Conservation (phyloP, 2,329 filamentous ascomycete species). For the Bipolaris zeicola region DNA sequence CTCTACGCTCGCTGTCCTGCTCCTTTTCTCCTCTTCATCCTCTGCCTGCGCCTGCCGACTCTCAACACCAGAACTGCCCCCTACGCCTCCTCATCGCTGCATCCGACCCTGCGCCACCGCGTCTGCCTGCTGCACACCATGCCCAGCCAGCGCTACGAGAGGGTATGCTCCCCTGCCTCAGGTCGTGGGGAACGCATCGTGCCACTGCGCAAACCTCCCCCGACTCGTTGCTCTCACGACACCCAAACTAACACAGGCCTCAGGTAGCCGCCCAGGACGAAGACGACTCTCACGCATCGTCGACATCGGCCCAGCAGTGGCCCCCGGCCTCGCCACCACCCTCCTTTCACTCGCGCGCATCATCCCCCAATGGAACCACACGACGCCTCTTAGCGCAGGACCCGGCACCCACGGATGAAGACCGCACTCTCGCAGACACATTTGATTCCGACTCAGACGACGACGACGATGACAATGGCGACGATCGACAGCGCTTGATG, state of each 20-base stretch:
- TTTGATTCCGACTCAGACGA: constrained; percentile 79
- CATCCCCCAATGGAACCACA: constrained; percentile 62
- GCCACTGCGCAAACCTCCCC: constrained; percentile 18
- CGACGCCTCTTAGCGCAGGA: constrained; percentile 60
- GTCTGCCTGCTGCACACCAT: constrained; percentile 39
- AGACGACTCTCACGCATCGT: constrained; percentile 43
- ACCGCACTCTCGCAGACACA: constrained; percentile 86
- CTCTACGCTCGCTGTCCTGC: constrained; percentile 8
- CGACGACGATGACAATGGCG: constrained; percentile 61
- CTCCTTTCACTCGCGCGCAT: constrained; percentile 85
- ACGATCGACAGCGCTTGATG: constrained; percentile 87
- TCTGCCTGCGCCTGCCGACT: neutral
- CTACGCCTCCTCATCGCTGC: neutral
- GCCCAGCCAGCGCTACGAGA: constrained; percentile 56
- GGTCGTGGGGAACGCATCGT: constrained; percentile 12
- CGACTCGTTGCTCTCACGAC: neutral
- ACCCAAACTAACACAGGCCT: constrained; percentile 22
- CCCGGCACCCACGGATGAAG: constrained; percentile 62
- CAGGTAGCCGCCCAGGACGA: constrained; percentile 54
- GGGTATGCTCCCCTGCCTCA: constrained; percentile 46
- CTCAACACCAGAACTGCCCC: neutral
- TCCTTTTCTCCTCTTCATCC: neutral
- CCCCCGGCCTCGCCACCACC: constrained; percentile 63
- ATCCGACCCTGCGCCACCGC: constrained; percentile 6
- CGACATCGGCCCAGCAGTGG: constrained; percentile 37